Evolutionary conservation across 2,329 filamentous ascomycete genomes (phyloP).

Genomic region (Huntiella abstrusa): DNA sequence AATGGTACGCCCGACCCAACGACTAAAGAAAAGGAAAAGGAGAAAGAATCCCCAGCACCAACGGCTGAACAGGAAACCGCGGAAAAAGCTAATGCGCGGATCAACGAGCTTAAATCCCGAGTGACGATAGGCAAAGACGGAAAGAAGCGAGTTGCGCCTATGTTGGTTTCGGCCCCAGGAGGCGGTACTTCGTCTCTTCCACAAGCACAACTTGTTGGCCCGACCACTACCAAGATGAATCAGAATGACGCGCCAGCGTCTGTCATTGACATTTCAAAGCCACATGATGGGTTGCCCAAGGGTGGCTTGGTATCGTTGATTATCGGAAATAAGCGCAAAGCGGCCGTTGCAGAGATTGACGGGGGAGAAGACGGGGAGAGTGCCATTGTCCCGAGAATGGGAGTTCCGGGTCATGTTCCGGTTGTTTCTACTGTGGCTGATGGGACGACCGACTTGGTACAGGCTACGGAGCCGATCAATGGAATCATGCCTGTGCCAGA

Average conservation of each 20-base stretch:
- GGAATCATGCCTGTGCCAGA: constrained; percentile 56
- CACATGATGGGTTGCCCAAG: constrained; percentile 79
- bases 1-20: constrained; percentile 14
- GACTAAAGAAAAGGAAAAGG: constrained; percentile 16
- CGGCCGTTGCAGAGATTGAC: constrained; percentile 41
- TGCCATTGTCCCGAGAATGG: constrained; percentile 37
- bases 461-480: constrained; percentile 37
- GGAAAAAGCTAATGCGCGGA: constrained; percentile 34
- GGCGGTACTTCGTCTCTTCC: constrained; percentile 75
- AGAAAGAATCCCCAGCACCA: constrained; percentile 15
- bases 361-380: constrained; percentile 51
- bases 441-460: constrained; percentile 52
- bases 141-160: constrained; percentile 83
- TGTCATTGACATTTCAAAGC: constrained; percentile 77
- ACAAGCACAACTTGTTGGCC: constrained; percentile 70
- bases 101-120: constrained; percentile 58
- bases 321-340: constrained; percentile 83
- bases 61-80: constrained; percentile 25
- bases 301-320: constrained; percentile 74
- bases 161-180: constrained; percentile 78
- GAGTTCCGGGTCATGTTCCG: constrained; percentile 34
- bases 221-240: constrained; percentile 41
- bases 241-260: constrained; percentile 61
- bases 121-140: constrained; percentile 93
- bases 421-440: constrained; percentile 61